A percentile compares a stretch with the other conserved stretches of the same genome.
Evolutionary conservation across 2,329 filamentous ascomycete genomes (phyloP).

Genomic region (Sclerotinia nivalis): DNA sequence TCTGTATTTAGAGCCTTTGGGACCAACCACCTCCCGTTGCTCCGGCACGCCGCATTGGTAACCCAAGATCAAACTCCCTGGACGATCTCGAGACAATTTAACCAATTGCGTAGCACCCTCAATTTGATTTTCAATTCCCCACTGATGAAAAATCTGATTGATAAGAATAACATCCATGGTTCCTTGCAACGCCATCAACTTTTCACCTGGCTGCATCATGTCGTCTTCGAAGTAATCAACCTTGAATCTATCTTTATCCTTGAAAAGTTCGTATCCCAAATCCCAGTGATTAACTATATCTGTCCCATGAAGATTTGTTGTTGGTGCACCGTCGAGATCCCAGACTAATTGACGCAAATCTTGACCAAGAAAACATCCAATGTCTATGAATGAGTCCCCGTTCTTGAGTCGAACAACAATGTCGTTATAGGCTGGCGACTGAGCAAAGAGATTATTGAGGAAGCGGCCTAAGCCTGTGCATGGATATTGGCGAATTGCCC

Average conservation of each 20-base stretch:
- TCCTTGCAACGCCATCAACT: neutral
- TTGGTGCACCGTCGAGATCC: slow-evolving; percentile 40
- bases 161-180: slow-evolving; percentile 14
- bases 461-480: slow-evolving; percentile 32
- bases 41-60: neutral
- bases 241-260: slow-evolving; percentile 40
- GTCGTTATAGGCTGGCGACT: slow-evolving; percentile 24
- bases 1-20: neutral
- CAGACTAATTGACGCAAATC: slow-evolving; percentile 42
- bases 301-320: slow-evolving; percentile 39
- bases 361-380: slow-evolving; percentile 44
- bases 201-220: slow-evolving; percentile 24
- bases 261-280: slow-evolving; percentile 44
- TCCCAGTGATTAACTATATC: slow-evolving; percentile 41
- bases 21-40: neutral
- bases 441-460: slow-evolving; percentile 27
- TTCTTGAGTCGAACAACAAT: slow-evolving; percentile 28
- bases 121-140: slow-evolving; percentile 3
- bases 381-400: slow-evolving; percentile 26
- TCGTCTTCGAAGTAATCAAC: slow-evolving; percentile 42
- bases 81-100: neutral
- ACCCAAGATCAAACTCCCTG: slow-evolving; percentile 10
- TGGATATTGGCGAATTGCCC: slow-evolving; percentile 27
- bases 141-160: slow-evolving; percentile 16
- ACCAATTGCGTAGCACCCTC: neutral